Conservation (phyloP, 805 yeast genomes). For the Maudiozyma bulderi region DNA sequence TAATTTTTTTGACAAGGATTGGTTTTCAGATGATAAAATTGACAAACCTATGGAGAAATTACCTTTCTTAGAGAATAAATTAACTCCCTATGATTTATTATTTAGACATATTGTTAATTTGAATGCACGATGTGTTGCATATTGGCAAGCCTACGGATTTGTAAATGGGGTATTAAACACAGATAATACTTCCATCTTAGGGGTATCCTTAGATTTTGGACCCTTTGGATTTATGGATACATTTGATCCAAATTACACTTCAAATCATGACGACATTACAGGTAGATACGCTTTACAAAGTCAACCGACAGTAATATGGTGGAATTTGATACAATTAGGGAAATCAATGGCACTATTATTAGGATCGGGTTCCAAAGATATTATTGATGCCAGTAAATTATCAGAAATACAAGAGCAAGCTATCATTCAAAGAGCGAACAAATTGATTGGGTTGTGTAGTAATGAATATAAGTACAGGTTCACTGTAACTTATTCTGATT, state of each 20-base stretch:
- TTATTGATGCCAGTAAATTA: constrained; percentile 31
- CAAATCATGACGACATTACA: constrained; percentile 77
- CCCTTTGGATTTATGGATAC: constrained; percentile 88
- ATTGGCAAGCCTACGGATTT: constrained; percentile 88
- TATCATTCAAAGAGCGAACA: constrained; percentile 52
- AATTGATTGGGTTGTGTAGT: constrained; percentile 53
- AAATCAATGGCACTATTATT: constrained; percentile 74
- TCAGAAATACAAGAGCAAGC: constrained; percentile 41
- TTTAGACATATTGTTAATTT: constrained; percentile 61
- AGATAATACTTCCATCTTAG: constrained; percentile 85
- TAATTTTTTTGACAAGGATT: constrained; percentile 19
- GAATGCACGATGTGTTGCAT: constrained; percentile 70
- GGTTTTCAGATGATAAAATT: constrained; percentile 12
- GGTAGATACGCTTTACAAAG: constrained; percentile 71
- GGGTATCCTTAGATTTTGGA: constrained; percentile 86
- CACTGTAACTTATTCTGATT: constrained; percentile 44
- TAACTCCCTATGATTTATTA: constrained; percentile 57
- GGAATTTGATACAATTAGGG: constrained; percentile 80
- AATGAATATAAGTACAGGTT: constrained; percentile 57
- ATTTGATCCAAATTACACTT: constrained; percentile 72
- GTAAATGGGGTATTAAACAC: constrained; percentile 91
- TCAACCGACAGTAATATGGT: constrained; percentile 83
- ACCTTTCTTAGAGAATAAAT: constrained; percentile 12
- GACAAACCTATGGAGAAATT: constrained; percentile 12
- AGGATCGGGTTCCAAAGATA: constrained; percentile 54